These are phyloP conservation scores for Telfairia occidentalis DNA, from an alignment of 331 rosid genomes.

Conservation along the genomic window DNA sequence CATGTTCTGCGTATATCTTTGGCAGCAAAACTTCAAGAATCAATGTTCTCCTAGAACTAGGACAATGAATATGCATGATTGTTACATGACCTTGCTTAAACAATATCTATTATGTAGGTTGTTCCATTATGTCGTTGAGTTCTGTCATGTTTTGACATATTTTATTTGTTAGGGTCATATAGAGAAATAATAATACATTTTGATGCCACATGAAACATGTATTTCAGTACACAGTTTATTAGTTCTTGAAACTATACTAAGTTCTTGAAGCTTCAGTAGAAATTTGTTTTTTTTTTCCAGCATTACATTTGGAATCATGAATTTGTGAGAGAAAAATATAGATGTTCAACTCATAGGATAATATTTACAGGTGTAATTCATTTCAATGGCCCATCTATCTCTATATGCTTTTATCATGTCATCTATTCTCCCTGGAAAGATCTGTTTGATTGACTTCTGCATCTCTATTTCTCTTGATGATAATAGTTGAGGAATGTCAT, in stretches of 20 bases:
- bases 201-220: not conserved
- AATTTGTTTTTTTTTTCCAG: not conserved
- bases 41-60: not conserved
- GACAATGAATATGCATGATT: not conserved
- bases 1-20: not conserved
- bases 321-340: not conserved
- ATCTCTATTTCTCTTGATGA: conserved; percentile 3
- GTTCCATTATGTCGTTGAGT: too few species aligned
- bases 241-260: not conserved
- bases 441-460: not conserved
- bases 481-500: conserved; percentile 53
- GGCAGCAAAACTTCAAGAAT: not conserved
- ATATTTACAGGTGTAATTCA: not conserved
- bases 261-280: not conserved
- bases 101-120: too few species aligned
- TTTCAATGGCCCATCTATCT: not conserved
- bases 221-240: not conserved
- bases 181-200: not conserved
- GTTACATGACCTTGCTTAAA: too few species aligned
- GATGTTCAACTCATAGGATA: not conserved
- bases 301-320: not conserved
- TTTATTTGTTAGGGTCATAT: not conserved
- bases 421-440: not conserved
- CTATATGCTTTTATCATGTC: not conserved
- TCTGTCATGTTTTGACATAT: not conserved